Evolutionary conservation across 805 yeast species (phyloP).

Genomic region (Jamesozyma spencerorum): DNA sequence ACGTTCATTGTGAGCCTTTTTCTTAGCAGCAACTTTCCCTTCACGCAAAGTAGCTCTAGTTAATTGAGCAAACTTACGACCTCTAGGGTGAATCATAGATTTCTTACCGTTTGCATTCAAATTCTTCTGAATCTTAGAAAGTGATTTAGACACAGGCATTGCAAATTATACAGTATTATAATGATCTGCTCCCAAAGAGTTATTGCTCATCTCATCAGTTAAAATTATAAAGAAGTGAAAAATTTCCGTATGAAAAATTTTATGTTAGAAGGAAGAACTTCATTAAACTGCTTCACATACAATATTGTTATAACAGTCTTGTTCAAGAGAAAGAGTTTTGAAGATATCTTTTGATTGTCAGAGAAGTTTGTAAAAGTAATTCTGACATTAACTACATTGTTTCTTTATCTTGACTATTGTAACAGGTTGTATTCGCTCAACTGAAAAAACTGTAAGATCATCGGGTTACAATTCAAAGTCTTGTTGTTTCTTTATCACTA

Average conservation of each 20-base stretch:
- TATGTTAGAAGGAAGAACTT: background rate
- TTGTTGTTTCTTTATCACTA: too few species aligned
- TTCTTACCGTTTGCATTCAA: conserved; percentile 19
- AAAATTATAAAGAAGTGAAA: background rate
- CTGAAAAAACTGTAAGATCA: too few species aligned
- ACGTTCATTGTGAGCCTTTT: conserved; percentile 47
- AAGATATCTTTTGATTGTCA: too few species aligned
- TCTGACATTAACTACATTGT: too few species aligned
- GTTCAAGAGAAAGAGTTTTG: too few species aligned
- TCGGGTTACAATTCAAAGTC: too few species aligned
- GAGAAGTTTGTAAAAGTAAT: too few species aligned
- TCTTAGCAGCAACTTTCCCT: conserved; percentile 52
- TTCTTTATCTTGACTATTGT: too few species aligned
- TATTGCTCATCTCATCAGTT: background rate
- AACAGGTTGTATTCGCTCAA: too few species aligned
- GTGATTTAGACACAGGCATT: conserved; percentile 31
- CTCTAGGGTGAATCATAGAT: conserved; percentile 60
- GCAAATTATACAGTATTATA: background rate
- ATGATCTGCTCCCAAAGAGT: background rate
- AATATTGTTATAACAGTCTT: too few species aligned
- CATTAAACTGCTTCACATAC: background rate
- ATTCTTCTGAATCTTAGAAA: conserved; percentile 27
- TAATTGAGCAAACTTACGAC: conserved; percentile 77
- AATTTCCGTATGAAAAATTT: background rate
- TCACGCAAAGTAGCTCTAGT: conserved; percentile 84